These are phyloP conservation scores for Caloboletus inedulis DNA, from an alignment of 1,284 basidiomycete species.

Conservation along the genomic window DNA sequence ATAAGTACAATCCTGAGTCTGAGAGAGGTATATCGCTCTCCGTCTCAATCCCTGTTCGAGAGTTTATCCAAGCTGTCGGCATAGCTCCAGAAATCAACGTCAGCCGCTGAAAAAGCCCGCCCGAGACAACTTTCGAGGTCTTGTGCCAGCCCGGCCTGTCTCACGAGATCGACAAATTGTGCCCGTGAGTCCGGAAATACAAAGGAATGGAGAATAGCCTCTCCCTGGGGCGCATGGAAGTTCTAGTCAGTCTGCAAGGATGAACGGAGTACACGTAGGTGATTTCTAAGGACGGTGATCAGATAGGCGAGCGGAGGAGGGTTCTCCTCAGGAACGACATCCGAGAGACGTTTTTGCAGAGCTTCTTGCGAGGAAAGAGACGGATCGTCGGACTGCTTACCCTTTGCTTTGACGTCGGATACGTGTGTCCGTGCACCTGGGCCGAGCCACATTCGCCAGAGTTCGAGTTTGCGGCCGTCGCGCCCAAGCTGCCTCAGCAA, in stretches of 20 bases:
- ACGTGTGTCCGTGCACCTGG: slow-evolving; percentile 13
- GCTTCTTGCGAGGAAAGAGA: slow-evolving; percentile 32
- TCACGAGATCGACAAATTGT: slow-evolving; percentile 53
- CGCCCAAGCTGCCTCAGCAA: slow-evolving; percentile 51
- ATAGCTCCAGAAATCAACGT: slow-evolving; percentile 57
- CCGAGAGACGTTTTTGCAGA: slow-evolving; percentile 11
- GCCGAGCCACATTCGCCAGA: slow-evolving; percentile 66
- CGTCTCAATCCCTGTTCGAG: slow-evolving; percentile 1
- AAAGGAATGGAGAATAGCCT: slow-evolving; percentile 54
- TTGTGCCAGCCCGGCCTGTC: slow-evolving; percentile 41
- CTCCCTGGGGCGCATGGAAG: slow-evolving; percentile 40
- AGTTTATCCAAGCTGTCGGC: slow-evolving; percentile 18
- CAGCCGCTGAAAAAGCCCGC: slow-evolving; percentile 30
- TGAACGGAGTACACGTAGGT: slow-evolving; percentile 47
- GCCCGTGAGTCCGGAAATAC: slow-evolving; percentile 71
- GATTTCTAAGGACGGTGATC: slow-evolving; percentile 46
- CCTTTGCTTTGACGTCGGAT: slow-evolving; percentile 30
- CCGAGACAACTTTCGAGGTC: slow-evolving; percentile 39
- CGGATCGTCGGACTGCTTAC: slow-evolving; percentile 40
- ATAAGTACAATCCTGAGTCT: background rate
- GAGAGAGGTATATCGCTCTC: background rate
- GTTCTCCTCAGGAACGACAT: slow-evolving; percentile 9
- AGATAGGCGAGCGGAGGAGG: slow-evolving; percentile 45
- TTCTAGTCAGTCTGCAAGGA: slow-evolving; percentile 5
- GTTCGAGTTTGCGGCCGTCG: slow-evolving; percentile 69